Percentiles rank a stretch among this genome's conserved stretches.
phyloP scores from a whole-genome alignment of 768 basidiomycete genomes.

The Tricholoma furcatifolium region DNA sequence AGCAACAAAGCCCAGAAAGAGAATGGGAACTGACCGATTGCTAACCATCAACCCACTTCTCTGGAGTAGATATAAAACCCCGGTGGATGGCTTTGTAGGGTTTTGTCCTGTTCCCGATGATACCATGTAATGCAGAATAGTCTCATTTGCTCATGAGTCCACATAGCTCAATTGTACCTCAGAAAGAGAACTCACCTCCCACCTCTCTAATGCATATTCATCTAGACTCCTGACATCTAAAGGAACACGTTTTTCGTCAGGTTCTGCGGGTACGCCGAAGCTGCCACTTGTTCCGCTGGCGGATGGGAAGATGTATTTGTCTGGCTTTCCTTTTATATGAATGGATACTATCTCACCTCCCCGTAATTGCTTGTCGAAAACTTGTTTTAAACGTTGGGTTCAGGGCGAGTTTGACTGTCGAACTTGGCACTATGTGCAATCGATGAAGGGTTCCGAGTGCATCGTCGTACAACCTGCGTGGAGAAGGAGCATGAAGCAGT shows the following conservation, averaged over 20 bases:
- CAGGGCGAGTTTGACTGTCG: constrained; percentile 60
- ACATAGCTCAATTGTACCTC: neutral
- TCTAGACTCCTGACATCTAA: constrained; percentile 65
- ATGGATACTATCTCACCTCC: constrained; percentile 56
- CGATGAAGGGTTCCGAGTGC: constrained; percentile 61
- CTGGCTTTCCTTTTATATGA: neutral
- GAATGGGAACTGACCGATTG: constrained; percentile 47
- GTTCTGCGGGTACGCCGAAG: constrained; percentile 77
- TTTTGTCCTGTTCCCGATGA: constrained; percentile 82
- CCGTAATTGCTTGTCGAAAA: constrained; percentile 82
- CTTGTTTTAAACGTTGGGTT: constrained; percentile 76
- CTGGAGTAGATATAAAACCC: constrained; percentile 80
- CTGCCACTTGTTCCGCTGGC: constrained; percentile 72
- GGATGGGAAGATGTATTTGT: neutral
- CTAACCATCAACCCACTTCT: constrained; percentile 85
- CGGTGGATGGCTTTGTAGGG: constrained; percentile 74
- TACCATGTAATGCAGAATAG: constrained; percentile 97
- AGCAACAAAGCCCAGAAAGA: constrained; percentile 6
- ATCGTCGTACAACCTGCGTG: constrained; percentile 64
- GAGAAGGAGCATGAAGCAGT: constrained; percentile 13
- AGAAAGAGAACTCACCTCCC: constrained; percentile 64
- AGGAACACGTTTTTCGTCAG: constrained; percentile 57
- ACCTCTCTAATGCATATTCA: constrained; percentile 79
- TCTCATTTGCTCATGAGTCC: constrained; percentile 44
- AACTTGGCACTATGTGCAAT: constrained; percentile 68